Evolutionary conservation across 208 protist genomes (phyloP), one percentile per base, ranked within the genome.

Genomic region (Trypanosoma rangeli): DNA sequence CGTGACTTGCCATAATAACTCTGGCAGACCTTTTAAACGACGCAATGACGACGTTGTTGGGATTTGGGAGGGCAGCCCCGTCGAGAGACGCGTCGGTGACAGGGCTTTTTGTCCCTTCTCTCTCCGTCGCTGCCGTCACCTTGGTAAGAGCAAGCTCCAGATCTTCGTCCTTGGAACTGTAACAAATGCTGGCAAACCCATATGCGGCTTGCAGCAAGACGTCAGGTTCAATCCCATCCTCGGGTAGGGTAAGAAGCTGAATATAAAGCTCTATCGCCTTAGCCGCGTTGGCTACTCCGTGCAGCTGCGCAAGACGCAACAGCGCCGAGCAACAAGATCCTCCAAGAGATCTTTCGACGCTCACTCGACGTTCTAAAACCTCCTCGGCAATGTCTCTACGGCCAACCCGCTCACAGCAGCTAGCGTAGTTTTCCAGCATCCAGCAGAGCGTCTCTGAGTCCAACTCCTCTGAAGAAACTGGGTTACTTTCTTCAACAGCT

Each of bases 401-500:
- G 7, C 74, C 76, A 42, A 90, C 53, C 18, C 85, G 83, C 73
- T 87, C 83, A 68, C 80, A 89, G 70, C 85, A 89, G 28, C 65
- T 74, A 28, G 90, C 85, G 55, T 86, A 89, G 70, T 89, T 88
- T 55, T 74, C 76, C 68, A 91, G 62, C 24, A 83, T 80, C 81
- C 82, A 94, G 65, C 85, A 83, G 22, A 87, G 55, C 5, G 68
- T 75, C 63, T 87, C 83, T 15, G 83, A 80, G 55, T 86, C 76
- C 20, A 84, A 48, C 50, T 76, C 64, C 33, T 76, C 64, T 16
- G 20, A 26, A 50, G 2, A 28, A 28, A 39, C 15, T 49, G 24
- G 46, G 48, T 26, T 33, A 12, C 26, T 35, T 44, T 59, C 35
- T 64, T 76, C 48, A 48, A 1, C 3, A 29, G 28, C 22, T 53